Evolutionary conservation across 2,329 filamentous ascomycete species (phyloP).

Genomic region (Trichoderma brevicompactum): DNA sequence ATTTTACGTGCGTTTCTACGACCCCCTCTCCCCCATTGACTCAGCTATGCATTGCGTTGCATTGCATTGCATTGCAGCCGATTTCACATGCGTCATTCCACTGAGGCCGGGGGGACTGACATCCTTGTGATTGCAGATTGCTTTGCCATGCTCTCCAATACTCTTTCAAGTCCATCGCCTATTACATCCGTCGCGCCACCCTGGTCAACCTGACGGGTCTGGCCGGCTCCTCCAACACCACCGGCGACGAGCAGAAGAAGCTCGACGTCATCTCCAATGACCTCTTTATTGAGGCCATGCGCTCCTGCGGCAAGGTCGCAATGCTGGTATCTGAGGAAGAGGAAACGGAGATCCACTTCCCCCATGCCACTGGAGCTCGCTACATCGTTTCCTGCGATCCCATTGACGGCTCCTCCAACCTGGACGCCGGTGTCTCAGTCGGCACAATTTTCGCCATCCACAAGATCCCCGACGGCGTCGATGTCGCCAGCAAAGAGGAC

Average conservation of each 20-base stretch:
- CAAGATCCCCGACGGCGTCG: slow-evolving; percentile 78
- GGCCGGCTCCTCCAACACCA: slow-evolving; percentile 91
- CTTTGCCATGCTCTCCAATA: slow-evolving; percentile 98
- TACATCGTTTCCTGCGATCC: slow-evolving; percentile 98
- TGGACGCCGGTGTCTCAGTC: slow-evolving; percentile 96
- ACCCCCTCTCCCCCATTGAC: not conserved
- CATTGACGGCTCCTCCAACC: slow-evolving; percentile 96
- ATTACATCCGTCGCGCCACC: slow-evolving; percentile 96
- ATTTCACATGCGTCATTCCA: not conserved
- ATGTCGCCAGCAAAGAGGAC: slow-evolving; percentile 79
- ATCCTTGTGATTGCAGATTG: slow-evolving; percentile 59
- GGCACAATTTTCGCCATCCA: slow-evolving; percentile 97
- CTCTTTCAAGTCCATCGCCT: slow-evolving; percentile 99
- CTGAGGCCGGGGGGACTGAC: not conserved
- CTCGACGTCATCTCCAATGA: slow-evolving; percentile 99
- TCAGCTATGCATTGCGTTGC: not conserved
- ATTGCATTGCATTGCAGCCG: not conserved
- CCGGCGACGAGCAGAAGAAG: slow-evolving; percentile 99
- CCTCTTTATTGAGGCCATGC: slow-evolving; percentile 95
- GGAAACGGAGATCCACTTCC: slow-evolving; percentile 88
- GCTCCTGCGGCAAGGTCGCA: slow-evolving; percentile 85
- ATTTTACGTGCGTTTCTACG: slow-evolving; percentile 79
- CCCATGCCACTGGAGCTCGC: slow-evolving; percentile 72
- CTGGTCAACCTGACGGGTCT: slow-evolving; percentile 95
- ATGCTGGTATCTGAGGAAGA: slow-evolving; percentile 98